Evolutionary conservation across 805 yeast species (phyloP), one percentile per base, ranked within the genome.

Genomic region (Cyberlindnera amylophila): DNA sequence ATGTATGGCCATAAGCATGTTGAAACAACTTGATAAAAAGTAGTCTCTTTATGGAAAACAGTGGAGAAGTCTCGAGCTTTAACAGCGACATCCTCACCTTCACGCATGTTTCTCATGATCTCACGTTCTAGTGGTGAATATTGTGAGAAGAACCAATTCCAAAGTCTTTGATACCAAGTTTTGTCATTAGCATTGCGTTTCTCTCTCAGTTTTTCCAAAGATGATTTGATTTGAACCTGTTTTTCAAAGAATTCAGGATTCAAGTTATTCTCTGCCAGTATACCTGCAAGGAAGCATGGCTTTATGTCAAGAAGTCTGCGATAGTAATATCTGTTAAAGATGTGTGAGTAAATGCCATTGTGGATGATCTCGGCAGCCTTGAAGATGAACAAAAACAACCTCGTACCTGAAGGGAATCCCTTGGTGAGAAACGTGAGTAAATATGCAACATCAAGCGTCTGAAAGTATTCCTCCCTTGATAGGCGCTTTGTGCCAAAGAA

Each of bases 281-380:
- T 21, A 21, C 16, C 67, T 15, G 67, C 50, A 32, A 53, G 48
- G 38, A 65, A 65, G 41, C 60, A 60, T 1, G 70, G 69, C 39
- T 62, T 67, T 1, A 58, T 54, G 12, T 49, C 46, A 32, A 52
- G 52, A 28, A 61, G 55, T 65, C 65, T 61, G 14, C 54, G 54
- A 43, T 65, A 69, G 48, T 69, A 68, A 3, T 59, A 10, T 31
- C 67, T 53, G 46, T 70, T 68, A 19, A 60, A 36, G 0, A 63
- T 53, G 18, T 56, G n/a, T 10, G 39, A 44, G 45, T 44, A 58
- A 8, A 56, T 3, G 4, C 49, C 15, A 6, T 40, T 17, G 34
- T 62, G 61, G 4, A 44, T 15, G 14, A 23, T 27, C 34, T 44
- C 47, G 3, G 47, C 31, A 6, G 51, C 47, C 5, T 46, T 41